These are phyloP conservation scores for Fomitopsis palustris DNA, from an alignment of 1,284 basidiomycete genomes.

Conservation along the genomic window DNA sequence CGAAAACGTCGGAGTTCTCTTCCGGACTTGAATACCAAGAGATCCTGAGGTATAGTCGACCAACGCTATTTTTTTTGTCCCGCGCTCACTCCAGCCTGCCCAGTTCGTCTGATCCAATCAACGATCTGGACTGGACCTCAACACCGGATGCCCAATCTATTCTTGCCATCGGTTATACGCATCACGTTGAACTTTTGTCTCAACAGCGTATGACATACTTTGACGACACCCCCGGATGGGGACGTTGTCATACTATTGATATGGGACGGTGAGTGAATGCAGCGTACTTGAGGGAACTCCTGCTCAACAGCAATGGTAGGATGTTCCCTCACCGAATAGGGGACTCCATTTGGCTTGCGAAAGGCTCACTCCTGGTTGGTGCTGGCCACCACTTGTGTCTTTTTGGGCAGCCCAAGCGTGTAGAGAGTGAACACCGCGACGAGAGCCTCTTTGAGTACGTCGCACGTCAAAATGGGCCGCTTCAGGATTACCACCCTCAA, in stretches of 20 bases:
- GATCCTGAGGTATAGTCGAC: slow-evolving; percentile 47
- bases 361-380: slow-evolving; percentile 73
- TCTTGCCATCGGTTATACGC: slow-evolving; percentile 80
- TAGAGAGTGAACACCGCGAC: slow-evolving; percentile 19
- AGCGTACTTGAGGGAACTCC: too few species aligned
- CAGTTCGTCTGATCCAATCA: slow-evolving; percentile 53
- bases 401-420: slow-evolving; percentile 44
- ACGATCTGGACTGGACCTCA: slow-evolving; percentile 89
- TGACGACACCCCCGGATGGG: slow-evolving; percentile 78
- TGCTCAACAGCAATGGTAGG: slow-evolving; percentile 33
- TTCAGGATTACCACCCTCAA: slow-evolving; percentile 89
- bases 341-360: slow-evolving; percentile 85
- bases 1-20: slow-evolving; percentile 89
- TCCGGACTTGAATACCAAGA: slow-evolving; percentile 79
- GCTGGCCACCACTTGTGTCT: slow-evolving; percentile 79
- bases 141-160: slow-evolving; percentile 87
- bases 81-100: background rate
- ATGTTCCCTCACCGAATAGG: slow-evolving; percentile 75
- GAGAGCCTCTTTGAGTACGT: slow-evolving; percentile 75
- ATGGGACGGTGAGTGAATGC: slow-evolving; percentile 51
- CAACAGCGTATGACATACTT: slow-evolving; percentile 90
- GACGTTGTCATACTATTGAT: slow-evolving; percentile 68
- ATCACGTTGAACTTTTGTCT: slow-evolving; percentile 77
- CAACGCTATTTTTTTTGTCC: background rate
- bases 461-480: slow-evolving; percentile 76